Evolutionary conservation across 1,284 basidiomycete species (phyloP), one percentile per base, ranked within the genome.

Genomic region (Volvariella volvacea): DNA sequence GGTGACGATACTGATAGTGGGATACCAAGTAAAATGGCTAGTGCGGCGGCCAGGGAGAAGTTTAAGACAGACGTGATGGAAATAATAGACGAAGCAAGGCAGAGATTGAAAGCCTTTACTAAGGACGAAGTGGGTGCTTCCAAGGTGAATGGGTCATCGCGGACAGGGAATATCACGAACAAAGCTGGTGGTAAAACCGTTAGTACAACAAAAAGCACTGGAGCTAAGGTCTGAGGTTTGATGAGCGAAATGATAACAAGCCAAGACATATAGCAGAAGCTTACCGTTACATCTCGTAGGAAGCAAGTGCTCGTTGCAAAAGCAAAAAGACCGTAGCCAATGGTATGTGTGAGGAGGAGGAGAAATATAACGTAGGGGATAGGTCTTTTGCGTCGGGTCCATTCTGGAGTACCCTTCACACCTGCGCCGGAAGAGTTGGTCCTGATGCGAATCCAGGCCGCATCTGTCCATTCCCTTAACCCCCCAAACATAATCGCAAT

Each of bases 31-130:
- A 76, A 52, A 30, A 81, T 60, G 0, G 84, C 80, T 6, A 92
- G 72, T 6, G 74, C 62, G 22, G 83, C 79, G 0, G 91, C 85
- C 15, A 94, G 79, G 3, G 88, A 90, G 64, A 92, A 94, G 63
- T 95, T 96, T 56, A 94, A 79, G 48, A 94, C 83, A 3, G 89
- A 85, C 15, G 80, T 82, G 39, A 89, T 79, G 19, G 91, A 90
- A 53, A 95, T 80, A 46, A 92, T 70, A 3, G 89, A 83, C 12
- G 91, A 90, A 39, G 87, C 76, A 41, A 88, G 61, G 62, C 92
- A 83, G 41, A 92, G 70, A 56, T 82, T 82, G 52, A 88, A 64
- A 1, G 86, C 68, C 53, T 87, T 82, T n/a, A 85, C 60, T 30
- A 61, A 52, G 7, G 6, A 7, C n/a, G 34, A 36, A 4, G 15